Base-by-base conservation (phyloP, 2,329 filamentous ascomycete species). In the Hypomyces rosellus region DNA sequence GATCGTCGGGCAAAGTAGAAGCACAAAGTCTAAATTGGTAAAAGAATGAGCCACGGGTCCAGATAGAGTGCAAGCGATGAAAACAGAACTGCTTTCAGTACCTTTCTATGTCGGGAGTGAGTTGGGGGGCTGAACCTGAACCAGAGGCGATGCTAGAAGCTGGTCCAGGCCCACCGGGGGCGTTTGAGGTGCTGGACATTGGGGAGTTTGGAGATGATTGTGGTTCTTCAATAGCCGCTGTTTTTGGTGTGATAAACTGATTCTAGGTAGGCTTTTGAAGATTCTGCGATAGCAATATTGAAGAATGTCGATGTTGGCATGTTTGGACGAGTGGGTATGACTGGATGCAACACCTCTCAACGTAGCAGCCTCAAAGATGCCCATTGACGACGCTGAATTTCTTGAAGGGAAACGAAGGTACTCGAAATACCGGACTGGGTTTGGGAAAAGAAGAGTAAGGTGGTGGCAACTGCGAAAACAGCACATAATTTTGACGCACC, bases 311-410 rank as follows among this genome's bases (percentile, higher is more conserved):
- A 30, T 30, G 25, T 2, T 30, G 25, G 9, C 25, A 30, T 30
- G 8, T 30, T 3, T 8, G 25, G 8, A 30, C 9, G 25, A 30
- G 25, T 30, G 25, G 25, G 46, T 62, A 65, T 4, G 62, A 62
- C 11, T 61, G 59, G 16, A 63, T 55, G 14, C 57, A 53, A 11
- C 62, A 57, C 50, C 59, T 64, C 46, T 63, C 59, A 25, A 65
- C 54, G 20, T 60, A 5, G 62, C 50, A 8, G 55, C 58, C 16
- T 51, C 53, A 51, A 63, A 65, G 47, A 65, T 63, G 50, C 58
- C 55, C 22, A 62, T 55, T 37, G 60, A 56, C 4, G 57, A 57
- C 41, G 55, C 34, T 57, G 54, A 13, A 61, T 52, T 45, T 60
- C 56, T 8, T 53, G 55, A 33, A 57, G 51, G 7, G 60, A 57